These are phyloP conservation scores for Suillus subluteus DNA, from an alignment of 768 basidiomycete genomes.

Conservation along the genomic window DNA sequence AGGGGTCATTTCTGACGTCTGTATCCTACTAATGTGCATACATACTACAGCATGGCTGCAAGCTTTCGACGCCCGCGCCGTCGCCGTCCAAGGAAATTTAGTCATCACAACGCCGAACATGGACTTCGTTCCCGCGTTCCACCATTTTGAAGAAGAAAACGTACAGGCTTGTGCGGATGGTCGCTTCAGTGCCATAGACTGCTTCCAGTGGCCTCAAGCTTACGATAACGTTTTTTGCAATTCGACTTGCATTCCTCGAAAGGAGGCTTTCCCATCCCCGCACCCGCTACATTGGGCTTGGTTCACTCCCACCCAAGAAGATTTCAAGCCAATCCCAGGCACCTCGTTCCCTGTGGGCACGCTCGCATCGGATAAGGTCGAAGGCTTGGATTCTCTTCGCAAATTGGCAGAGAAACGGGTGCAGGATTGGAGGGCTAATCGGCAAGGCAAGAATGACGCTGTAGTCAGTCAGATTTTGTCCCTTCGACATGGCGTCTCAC, in stretches of 20 bases:
- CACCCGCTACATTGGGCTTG: slow-evolving; percentile 8
- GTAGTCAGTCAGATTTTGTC: no score
- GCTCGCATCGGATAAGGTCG: not conserved
- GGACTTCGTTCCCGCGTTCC: not conserved
- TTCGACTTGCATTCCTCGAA: not conserved
- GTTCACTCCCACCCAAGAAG: slow-evolving; percentile 3
- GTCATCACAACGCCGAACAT: slow-evolving; percentile 8
- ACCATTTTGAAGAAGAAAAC: not conserved
- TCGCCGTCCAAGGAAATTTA: not conserved
- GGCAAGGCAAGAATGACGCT: no score
- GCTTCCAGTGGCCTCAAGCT: slow-evolving; percentile 12
- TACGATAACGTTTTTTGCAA: not conserved
- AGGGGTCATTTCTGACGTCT: no score
- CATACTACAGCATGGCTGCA: no score
- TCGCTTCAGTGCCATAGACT: not conserved
- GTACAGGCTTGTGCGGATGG: not conserved
- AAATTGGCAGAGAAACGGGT: no score
- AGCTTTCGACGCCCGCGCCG: not conserved
- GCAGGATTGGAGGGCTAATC: no score
- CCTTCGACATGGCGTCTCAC: no score
- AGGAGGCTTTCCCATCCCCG: slow-evolving; percentile 8
- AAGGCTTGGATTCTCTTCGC: no score
- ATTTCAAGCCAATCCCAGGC: not conserved
- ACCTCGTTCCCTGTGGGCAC: slow-evolving; percentile 8
- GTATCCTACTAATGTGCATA: no score